Evolutionary conservation across 352 stramenopile species (phyloP), one percentile per base, ranked within the genome.

Genomic region (Phytophthora sp.): DNA sequence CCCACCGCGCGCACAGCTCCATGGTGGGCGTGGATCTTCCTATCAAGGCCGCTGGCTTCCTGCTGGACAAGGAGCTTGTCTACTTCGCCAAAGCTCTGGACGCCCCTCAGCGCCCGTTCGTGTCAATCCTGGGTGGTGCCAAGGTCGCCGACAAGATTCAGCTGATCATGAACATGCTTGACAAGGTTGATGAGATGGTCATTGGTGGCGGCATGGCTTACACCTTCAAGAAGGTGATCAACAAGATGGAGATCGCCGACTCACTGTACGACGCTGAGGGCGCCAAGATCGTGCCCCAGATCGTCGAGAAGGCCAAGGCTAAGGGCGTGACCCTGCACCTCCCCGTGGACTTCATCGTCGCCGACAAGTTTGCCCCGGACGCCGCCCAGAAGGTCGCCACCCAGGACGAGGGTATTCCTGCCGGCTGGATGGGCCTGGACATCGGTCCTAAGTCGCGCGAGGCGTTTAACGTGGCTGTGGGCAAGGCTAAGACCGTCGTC

Each of bases 71-170:
- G 90, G 98, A 99, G 82, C 86, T 99, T 5, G 92, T 99, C 77
- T 99, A 99, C 84, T 98, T 99, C 55, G 93, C 98, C 76, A 98
- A 98, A 66, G 98, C 98, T n/a, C 87, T 99, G n/a, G 93, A 99
- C 50, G 77, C 95, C 15, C 97, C 98, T 3, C 96, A 98, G 60
- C 89, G 95, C 33, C 98, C 98, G 33, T 98, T 99, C 64, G 88
- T 97, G 57, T 98, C 98, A 24, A 99, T 99, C 73, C 90, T 99
- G 47, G 98, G 98, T 61, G 98, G 98, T 53, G 97, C 98, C 64
- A 99, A 99, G 86, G 98, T 99, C 35, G 97, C 95, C 36, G 98
- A 98, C 68, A 99, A 99, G 86, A 99, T 99, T 74, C 94, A 98
- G 56, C 86, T 99, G 21, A 99, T 99, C 83, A 97, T 99, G 89